A percentile compares a stretch with the other conserved stretches of the same genome.
These are phyloP conservation scores for Fraxinus cuspidata DNA, from an alignment of 257 asterid species.

Conservation along the genomic window DNA sequence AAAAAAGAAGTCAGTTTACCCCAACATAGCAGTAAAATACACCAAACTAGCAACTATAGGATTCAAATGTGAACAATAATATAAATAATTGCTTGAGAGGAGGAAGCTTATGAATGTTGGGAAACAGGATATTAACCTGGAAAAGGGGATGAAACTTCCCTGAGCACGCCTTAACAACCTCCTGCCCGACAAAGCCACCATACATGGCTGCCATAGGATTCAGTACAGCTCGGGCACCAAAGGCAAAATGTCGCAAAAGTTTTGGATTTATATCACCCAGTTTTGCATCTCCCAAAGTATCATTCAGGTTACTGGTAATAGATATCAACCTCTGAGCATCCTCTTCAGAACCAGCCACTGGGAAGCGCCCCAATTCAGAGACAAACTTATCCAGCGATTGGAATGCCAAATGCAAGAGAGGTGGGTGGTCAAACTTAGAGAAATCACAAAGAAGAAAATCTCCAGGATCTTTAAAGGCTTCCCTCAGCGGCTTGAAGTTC, in stretches of 20 bases:
- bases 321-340: conserved; percentile 80
- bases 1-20: conserved; percentile 4
- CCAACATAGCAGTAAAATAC: not conserved
- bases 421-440: conserved; percentile 89
- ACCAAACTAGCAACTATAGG: not conserved
- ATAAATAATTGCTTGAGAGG: not conserved
- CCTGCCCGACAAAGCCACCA: conserved; percentile 98
- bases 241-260: conserved; percentile 72
- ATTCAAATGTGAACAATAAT: not conserved
- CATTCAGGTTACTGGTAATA: conserved; percentile 59
- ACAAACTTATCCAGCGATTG: conserved; percentile 76
- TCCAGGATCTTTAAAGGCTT: conserved; percentile 80
- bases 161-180: conserved; percentile 95
- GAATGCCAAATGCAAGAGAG: conserved; percentile 89
- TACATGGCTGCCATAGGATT: conserved; percentile 99
- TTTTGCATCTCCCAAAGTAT: conserved; percentile 61
- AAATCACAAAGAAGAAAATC: conserved; percentile 91
- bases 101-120: not conserved
- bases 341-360: conserved; percentile 87
- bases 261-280: conserved; percentile 71
- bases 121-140: conserved; percentile 53
- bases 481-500: conserved; percentile 78
- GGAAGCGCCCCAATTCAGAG: conserved; percentile 63
- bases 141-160: conserved; percentile 93
- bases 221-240: conserved; percentile 88